Conservation (phyloP, 2,329 filamentous ascomycete genomes). For the Leptosphaerulina australis region DNA sequence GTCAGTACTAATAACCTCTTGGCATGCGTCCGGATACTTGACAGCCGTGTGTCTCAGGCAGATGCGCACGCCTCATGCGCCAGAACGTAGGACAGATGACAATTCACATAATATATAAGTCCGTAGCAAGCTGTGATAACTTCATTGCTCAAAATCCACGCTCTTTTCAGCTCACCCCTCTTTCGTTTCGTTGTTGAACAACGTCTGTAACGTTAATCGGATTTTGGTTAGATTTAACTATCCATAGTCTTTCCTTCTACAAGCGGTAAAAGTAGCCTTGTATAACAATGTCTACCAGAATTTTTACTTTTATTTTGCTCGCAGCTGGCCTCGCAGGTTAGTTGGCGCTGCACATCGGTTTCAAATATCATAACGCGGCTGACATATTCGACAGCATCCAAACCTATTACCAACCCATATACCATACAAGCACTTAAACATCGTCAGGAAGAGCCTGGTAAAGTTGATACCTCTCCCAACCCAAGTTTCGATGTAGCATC, state of each 20-base stretch:
- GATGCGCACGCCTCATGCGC: conserved; percentile 1
- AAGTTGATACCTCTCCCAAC: neutral
- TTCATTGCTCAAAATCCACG: neutral
- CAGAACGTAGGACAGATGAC: conserved; percentile 2
- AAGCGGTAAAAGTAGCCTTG: neutral
- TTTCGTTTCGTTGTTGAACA: neutral
- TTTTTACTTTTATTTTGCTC: conserved; percentile 8
- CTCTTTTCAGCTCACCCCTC: neutral
- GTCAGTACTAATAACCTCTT: conserved; percentile 3
- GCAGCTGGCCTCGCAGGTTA: conserved; percentile 13
- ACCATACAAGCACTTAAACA: neutral
- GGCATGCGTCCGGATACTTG: conserved; percentile 9
- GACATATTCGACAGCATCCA: neutral
- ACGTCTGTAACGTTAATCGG: conserved; percentile 6
- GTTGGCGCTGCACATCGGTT: neutral
- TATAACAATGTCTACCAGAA: conserved; percentile 5
- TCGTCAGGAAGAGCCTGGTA: neutral
- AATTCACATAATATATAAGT: conserved; percentile 4
- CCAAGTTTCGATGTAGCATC: neutral
- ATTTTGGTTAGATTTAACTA: neutral
- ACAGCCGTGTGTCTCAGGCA: conserved; percentile 16
- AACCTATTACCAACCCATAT: conserved; percentile 1
- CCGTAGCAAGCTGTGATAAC: neutral
- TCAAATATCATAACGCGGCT: neutral
- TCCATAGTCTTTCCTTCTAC: neutral